These are phyloP conservation scores for Rhododendron molle DNA, from an alignment of 148 eudicot genomes.

Conservation along the genomic window DNA sequence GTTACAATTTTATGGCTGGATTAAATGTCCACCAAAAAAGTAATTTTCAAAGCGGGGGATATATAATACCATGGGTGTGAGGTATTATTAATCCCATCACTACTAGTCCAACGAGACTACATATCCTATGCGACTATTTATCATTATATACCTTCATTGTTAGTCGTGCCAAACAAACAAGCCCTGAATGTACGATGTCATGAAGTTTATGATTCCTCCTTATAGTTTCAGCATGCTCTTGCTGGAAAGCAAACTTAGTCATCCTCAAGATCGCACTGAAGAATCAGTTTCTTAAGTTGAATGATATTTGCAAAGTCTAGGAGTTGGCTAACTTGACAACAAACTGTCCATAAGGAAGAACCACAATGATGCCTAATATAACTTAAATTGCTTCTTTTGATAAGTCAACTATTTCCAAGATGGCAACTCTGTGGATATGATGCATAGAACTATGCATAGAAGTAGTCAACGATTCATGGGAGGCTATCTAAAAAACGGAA, in stretches of 20 bases:
- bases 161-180: background rate
- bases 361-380: background rate
- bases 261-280: constrained; percentile 3
- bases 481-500: background rate
- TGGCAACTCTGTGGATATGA: background rate
- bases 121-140: background rate
- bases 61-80: background rate
- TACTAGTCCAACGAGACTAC: background rate
- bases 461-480: background rate
- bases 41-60: background rate
- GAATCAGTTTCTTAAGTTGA: background rate
- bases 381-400: background rate
- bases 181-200: background rate
- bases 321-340: background rate
- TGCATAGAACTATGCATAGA: background rate
- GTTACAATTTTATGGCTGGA: background rate
- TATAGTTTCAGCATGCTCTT: background rate
- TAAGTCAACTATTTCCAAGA: constrained; percentile 7
- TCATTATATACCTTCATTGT: background rate
- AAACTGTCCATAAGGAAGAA: background rate
- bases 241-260: background rate
- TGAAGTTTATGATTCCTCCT: constrained; percentile 5
- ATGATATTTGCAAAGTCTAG: background rate
- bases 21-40: background rate
- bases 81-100: background rate